Conservation (phyloP, 441 rosid genomes). For the Brassica balearica region DNA sequence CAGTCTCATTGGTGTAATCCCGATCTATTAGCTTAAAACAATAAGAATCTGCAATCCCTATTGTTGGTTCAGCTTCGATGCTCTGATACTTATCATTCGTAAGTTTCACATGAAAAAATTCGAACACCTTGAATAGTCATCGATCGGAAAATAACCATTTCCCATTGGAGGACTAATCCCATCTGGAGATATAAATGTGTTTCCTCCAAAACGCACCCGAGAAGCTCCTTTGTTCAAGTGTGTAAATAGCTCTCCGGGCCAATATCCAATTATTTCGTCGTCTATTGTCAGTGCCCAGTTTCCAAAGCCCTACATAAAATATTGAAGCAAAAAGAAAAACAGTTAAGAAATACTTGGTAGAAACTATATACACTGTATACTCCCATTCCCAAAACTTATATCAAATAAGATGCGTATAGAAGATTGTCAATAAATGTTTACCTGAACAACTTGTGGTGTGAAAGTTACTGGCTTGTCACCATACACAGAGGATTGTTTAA, state of each 20-base stretch:
- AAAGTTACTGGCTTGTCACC: background rate
- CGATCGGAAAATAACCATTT: slow-evolving; percentile 22
- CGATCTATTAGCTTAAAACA: slow-evolving; percentile 9
- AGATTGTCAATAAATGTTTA: background rate
- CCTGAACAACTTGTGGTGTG: slow-evolving; percentile 15
- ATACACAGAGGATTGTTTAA: background rate
- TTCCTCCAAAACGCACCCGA: slow-evolving; percentile 29
- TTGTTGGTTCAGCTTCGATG: background rate
- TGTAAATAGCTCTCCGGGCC: slow-evolving; percentile 29
- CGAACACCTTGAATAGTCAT: slow-evolving; percentile 1
- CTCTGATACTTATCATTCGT: background rate
- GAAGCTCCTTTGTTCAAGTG: slow-evolving; percentile 28
- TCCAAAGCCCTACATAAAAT: background rate
- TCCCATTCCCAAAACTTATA: background rate
- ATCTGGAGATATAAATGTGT: background rate
- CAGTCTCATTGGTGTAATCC: background rate
- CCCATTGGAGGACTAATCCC: slow-evolving; percentile 35
- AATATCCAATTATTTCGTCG: slow-evolving; percentile 26
- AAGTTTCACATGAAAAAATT: background rate
- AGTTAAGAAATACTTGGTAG: background rate
- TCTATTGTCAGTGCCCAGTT: slow-evolving; percentile 6
- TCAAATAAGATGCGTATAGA: background rate
- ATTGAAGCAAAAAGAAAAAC: background rate
- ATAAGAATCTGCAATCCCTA: background rate
- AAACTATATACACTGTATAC: background rate